Base-by-base conservation (phyloP, 2,329 filamentous ascomycete genomes). In the Fusarium cyanostomum region DNA sequence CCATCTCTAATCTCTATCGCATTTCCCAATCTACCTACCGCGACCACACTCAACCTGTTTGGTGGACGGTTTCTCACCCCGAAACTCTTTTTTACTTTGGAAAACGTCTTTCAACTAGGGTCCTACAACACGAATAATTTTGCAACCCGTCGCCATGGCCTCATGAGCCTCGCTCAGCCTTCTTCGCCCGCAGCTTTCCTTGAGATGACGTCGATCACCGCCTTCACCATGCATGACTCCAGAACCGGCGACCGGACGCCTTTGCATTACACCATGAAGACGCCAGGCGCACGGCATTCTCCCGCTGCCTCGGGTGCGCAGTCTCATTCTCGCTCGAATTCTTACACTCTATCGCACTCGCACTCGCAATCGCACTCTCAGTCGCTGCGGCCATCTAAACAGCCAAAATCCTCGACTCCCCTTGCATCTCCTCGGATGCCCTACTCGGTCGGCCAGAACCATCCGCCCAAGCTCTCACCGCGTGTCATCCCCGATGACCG, bases 371-470 rank as follows among this genome's bases (percentile, higher is more conserved):
- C 75, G 15, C 77, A 78, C 55, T 74, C 80, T 8, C 80, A 80
- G 52, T 74, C 79, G 39, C 74, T 79, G 41, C 80, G 80, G 51
- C 72, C 79, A 18, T 59, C 66, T 15, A 75, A 73, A 50, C 66
- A 74, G 28, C 73, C 74, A 55, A 83, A 79, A 60, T 72, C 82
- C 6, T 77, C 78, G 10, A 86, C 86, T 1, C 85, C 87, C 4
- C 56, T 80, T 37, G 77, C 81, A 12, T 86, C 86, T 7, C 82
- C 84, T 38, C 79, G 80, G 45, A 76, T 79, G 60, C 78, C 82
- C 15, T 80, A 82, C 59, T 85, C 86, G 2, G 83, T 83, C 44
- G 84, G 84, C 63, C 84, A 88, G 71, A 73, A 80, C 18, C 77
- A 82, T 30, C 81, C 85, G 3, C 84, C 85, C 1, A 82, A 79